These are phyloP conservation scores for Lycium ferocissimum DNA, from an alignment of 257 asterid species.

Conservation along the genomic window DNA sequence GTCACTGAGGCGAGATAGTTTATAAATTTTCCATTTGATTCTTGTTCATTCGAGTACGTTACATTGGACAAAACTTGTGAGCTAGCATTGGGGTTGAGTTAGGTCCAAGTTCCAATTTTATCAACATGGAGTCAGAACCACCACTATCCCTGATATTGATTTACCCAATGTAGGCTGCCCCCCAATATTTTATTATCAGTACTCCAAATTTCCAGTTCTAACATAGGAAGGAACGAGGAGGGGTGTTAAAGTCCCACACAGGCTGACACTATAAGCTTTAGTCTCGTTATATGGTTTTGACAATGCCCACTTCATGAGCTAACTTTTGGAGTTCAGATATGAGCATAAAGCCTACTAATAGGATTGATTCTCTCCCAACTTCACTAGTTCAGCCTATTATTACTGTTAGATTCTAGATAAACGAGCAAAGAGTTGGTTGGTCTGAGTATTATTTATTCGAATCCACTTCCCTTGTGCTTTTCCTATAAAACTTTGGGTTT, in stretches of 20 bases:
- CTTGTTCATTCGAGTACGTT: background rate
- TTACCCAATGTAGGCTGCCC: background rate
- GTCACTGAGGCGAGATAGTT: background rate
- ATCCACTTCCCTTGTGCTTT: conserved; percentile 6
- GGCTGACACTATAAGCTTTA: background rate
- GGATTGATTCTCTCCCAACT: conserved; percentile 9
- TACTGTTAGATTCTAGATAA: background rate
- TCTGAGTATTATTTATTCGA: background rate
- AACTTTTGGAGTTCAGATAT: background rate
- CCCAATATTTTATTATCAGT: background rate
- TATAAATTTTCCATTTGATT: conserved; percentile 1
- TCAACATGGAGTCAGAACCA: background rate
- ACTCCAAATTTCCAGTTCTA: background rate
- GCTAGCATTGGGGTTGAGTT: background rate
- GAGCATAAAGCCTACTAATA: background rate
- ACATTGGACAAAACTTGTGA: background rate
- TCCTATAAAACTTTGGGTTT: background rate
- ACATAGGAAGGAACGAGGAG: background rate
- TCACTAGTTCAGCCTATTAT: conserved; percentile 13
- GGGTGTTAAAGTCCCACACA: background rate
- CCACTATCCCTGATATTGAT: background rate
- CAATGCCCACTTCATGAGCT: background rate
- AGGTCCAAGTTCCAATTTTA: background rate
- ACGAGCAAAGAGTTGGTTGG: background rate
- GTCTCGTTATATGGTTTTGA: background rate